Evolutionary conservation across 495 filamentous ascomycete species (phyloP).

Genomic region (Letharia lupina): DNA sequence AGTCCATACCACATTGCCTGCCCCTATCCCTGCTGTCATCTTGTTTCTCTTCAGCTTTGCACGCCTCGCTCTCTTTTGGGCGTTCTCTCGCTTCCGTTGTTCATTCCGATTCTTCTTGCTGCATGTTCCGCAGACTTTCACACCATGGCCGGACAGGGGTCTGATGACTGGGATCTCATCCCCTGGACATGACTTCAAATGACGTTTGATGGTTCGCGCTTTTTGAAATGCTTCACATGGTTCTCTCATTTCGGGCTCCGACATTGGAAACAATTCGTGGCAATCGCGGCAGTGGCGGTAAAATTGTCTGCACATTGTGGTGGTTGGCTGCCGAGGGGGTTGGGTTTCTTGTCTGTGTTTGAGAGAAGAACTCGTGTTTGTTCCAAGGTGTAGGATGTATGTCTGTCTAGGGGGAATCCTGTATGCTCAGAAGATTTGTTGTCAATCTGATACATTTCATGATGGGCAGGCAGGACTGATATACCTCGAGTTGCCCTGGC

Average conservation of each 20-base stretch:
- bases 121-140: background rate
- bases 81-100: background rate
- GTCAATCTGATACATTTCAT: background rate
- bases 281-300: background rate
- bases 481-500: background rate
- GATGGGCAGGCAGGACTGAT: background rate
- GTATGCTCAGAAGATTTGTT: background rate
- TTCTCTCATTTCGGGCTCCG: background rate
- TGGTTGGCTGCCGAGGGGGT: too few relatives aligned
- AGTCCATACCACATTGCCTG: slow-evolving; percentile 1
- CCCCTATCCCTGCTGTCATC: background rate
- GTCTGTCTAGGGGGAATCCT: background rate
- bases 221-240: background rate
- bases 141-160: background rate
- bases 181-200: background rate
- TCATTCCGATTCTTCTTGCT: background rate
- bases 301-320: background rate
- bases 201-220: background rate
- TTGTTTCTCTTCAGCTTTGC: background rate
- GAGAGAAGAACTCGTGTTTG: background rate
- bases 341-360: background rate
- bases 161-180: background rate
- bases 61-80: background rate
- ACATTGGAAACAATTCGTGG: background rate
- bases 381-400: background rate